A percentile compares a stretch with the other conserved stretches of the same genome.
Conservation (phyloP, 2,329 filamentous ascomycete species). For the Claviceps sp. region DNA sequence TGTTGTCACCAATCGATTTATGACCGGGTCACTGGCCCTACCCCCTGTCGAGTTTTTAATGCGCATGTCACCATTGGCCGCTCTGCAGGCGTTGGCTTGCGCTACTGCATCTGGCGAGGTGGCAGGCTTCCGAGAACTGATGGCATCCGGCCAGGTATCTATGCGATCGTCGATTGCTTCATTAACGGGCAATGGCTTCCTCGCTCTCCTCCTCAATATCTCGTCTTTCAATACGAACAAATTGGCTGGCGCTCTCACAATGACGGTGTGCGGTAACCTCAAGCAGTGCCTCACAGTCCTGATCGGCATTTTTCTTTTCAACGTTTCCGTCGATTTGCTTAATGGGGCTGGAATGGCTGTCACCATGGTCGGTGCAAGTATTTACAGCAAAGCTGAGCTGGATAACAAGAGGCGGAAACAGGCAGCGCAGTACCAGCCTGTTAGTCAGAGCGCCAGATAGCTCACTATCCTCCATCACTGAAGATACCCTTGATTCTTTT, state of each 20-base stretch:
- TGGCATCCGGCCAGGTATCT: slow-evolving; percentile 22
- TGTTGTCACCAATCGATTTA: slow-evolving; percentile 49
- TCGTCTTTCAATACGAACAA: slow-evolving; percentile 46
- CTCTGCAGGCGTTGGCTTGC: slow-evolving; percentile 38
- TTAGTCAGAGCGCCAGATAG: slow-evolving; percentile 20
- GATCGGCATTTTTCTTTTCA: slow-evolving; percentile 39
- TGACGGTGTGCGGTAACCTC: slow-evolving; percentile 46
- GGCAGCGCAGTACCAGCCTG: slow-evolving; percentile 21
- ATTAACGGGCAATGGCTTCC: slow-evolving; percentile 36
- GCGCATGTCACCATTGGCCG: slow-evolving; percentile 48
- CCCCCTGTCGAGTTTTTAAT: slow-evolving; percentile 47
- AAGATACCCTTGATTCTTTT: slow-evolving; percentile 7
- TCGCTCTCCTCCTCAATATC: slow-evolving; percentile 43
- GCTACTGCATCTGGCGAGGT: slow-evolving; percentile 41
- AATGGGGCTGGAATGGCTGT: slow-evolving; percentile 44
- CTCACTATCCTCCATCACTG: not conserved
- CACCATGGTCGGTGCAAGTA: slow-evolving; percentile 40
- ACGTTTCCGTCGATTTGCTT: slow-evolving; percentile 33
- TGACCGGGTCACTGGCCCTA: slow-evolving; percentile 46
- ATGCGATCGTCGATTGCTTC: slow-evolving; percentile 25
- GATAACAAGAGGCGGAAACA: slow-evolving; percentile 29
- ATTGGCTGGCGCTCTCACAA: slow-evolving; percentile 42
- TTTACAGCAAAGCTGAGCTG: slow-evolving; percentile 45
- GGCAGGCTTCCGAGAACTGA: slow-evolving; percentile 23
- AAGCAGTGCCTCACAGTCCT: slow-evolving; percentile 45